These are phyloP conservation scores for Lumnitzera racemosa DNA, from an alignment of 345 rosid species.

Conservation along the genomic window DNA sequence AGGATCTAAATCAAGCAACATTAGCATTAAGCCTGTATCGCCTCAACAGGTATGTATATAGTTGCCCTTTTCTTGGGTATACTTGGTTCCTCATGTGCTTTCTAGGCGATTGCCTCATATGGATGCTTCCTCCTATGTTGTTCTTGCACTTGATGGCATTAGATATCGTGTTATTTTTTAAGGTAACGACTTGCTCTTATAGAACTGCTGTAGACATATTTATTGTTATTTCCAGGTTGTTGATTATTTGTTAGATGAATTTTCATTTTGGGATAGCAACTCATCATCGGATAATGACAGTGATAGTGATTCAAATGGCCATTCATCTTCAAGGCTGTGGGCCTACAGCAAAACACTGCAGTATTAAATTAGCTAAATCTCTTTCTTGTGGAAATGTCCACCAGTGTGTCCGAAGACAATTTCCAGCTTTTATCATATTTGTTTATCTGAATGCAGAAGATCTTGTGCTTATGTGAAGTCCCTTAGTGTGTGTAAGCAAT, in stretches of 20 bases:
- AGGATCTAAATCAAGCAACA: constrained; percentile 5
- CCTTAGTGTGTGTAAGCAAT: too few relatives aligned
- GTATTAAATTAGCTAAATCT: neutral
- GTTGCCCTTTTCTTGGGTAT: neutral
- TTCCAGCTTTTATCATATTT: too few relatives aligned
- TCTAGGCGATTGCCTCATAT: neutral
- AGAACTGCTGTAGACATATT: neutral
- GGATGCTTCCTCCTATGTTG: too few relatives aligned
- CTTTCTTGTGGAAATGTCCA: neutral
- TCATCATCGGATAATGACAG: constrained; percentile 38
- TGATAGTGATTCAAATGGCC: constrained; percentile 46
- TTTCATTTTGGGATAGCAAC: constrained; percentile 30
- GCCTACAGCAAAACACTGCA: constrained; percentile 28
- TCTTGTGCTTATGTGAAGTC: neutral
- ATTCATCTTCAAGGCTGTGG: constrained; percentile 30
- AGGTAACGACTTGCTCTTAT: too few relatives aligned
- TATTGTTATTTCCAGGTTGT: constrained; percentile 31
- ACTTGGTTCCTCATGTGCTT: neutral
- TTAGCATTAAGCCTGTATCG: constrained; percentile 26
- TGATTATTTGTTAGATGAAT: constrained; percentile 32
- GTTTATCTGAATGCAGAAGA: neutral
- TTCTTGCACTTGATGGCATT: too few relatives aligned
- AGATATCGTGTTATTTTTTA: too few relatives aligned
- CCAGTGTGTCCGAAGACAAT: too few relatives aligned
- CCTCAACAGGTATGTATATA: constrained; percentile 32